Percentiles rank a stretch among this genome's conserved stretches.
Evolutionary conservation across 2,329 filamentous ascomycete genomes (phyloP).

Genomic region (Cylindrodendrum hubeiense): DNA sequence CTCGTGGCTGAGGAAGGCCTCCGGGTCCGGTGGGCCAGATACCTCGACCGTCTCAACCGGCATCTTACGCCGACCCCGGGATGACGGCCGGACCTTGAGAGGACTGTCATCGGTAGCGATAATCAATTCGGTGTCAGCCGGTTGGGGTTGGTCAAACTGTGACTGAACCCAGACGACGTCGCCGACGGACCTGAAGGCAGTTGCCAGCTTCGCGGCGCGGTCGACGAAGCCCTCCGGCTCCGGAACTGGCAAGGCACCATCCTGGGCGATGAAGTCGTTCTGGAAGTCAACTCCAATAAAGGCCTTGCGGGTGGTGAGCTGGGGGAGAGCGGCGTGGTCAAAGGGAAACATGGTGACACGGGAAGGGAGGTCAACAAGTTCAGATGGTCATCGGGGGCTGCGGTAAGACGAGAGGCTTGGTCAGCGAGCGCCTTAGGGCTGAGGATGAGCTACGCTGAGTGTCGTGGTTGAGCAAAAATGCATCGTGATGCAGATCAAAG

Average conservation of each 20-base stretch:
- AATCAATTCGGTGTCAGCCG: constrained; percentile 66
- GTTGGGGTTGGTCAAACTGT: constrained; percentile 74
- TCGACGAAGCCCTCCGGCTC: constrained; percentile 75
- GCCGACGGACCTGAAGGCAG: constrained; percentile 77
- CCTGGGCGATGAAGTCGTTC: constrained; percentile 83
- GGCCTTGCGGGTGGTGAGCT: constrained; percentile 73
- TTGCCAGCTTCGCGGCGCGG: constrained; percentile 74
- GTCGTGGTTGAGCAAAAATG: constrained; percentile 27
- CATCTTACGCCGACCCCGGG: constrained; percentile 30
- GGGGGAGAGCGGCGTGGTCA: constrained; percentile 66
- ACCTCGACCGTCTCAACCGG: constrained; percentile 24
- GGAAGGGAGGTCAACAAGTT: not conserved
- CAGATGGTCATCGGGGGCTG: constrained; percentile 17
- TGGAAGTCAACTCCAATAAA: constrained; percentile 89
- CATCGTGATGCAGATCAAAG: constrained; percentile 33
- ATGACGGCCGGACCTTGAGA: constrained; percentile 21
- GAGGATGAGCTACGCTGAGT: constrained; percentile 24
- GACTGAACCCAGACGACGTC: constrained; percentile 89
- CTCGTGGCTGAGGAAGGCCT: constrained; percentile 61
- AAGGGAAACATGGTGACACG: constrained; percentile 65
- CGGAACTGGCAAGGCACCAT: constrained; percentile 75
- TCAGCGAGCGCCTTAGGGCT: constrained; percentile 29
- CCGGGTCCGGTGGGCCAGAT: constrained; percentile 46
- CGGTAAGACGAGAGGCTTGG: constrained; percentile 19
- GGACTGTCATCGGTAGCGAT: constrained; percentile 54